Percentiles rank a stretch among this genome's conserved stretches.
phyloP scores from a whole-genome alignment of 2,329 filamentous ascomycete species.

The Zymoseptoria pseudotritici region DNA sequence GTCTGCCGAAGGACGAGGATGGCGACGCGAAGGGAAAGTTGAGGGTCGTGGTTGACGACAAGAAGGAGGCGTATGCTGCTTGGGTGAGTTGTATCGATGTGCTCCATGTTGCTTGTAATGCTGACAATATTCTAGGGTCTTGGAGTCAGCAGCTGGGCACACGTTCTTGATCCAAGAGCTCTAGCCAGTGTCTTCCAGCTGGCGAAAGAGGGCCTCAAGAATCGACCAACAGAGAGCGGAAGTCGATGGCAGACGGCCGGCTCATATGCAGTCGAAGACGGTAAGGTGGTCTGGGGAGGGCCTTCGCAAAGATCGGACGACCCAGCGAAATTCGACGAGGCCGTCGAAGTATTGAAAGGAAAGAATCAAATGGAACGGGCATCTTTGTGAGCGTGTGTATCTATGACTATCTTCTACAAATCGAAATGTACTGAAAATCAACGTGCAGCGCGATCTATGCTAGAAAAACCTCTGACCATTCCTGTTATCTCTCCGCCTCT shows the following conservation, averaged over 20 bases:
- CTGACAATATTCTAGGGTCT: slow-evolving; percentile 50
- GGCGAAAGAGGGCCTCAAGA: slow-evolving; percentile 58
- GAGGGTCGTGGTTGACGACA: slow-evolving; percentile 52
- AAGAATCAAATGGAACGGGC: not conserved
- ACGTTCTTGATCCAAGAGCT: slow-evolving; percentile 53
- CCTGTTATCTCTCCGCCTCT: not conserved
- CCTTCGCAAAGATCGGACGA: slow-evolving; percentile 46
- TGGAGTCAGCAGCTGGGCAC: slow-evolving; percentile 53
- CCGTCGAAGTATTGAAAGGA: slow-evolving; percentile 23
- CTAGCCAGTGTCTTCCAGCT: slow-evolving; percentile 52
- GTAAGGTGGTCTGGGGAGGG: slow-evolving; percentile 49
- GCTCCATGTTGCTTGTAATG: not conserved
- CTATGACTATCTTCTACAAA: not conserved
- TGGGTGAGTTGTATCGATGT: not conserved
- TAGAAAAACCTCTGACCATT: not conserved
- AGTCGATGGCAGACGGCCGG: slow-evolving; percentile 62
- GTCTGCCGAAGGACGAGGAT: slow-evolving; percentile 21
- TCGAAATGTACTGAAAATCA: not conserved
- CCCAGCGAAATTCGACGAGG: slow-evolving; percentile 47
- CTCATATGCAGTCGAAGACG: slow-evolving; percentile 52
- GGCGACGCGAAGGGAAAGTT: slow-evolving; percentile 52
- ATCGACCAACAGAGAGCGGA: slow-evolving; percentile 57
- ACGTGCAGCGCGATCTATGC: not conserved
- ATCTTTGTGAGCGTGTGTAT: not conserved
- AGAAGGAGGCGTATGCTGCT: slow-evolving; percentile 52